Conservation (phyloP, 116 monocot genomes). For the Dioscorea cayenensis region DNA sequence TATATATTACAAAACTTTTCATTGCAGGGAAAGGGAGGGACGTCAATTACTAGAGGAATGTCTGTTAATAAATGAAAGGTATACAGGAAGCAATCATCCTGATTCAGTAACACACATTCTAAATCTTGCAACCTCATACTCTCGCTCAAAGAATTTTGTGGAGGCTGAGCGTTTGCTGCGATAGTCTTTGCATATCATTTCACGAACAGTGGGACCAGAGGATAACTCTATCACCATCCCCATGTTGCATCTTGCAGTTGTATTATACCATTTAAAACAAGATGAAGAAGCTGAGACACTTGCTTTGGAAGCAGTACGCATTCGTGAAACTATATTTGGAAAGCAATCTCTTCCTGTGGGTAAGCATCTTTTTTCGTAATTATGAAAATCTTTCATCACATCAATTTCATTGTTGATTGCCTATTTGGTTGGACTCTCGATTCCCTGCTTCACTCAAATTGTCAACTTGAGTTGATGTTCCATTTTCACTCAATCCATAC, state of each 20-base stretch:
- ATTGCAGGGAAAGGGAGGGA: slow-evolving; percentile 53
- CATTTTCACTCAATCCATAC: background rate
- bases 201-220: slow-evolving; percentile 25
- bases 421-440: background rate
- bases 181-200: slow-evolving; percentile 44
- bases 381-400: background rate
- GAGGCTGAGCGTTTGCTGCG: slow-evolving; percentile 75
- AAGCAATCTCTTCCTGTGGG: slow-evolving; percentile 77
- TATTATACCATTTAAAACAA: slow-evolving; percentile 47
- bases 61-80: slow-evolving; percentile 49
- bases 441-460: background rate
- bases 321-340: slow-evolving; percentile 66
- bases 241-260: slow-evolving; percentile 81
- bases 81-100: slow-evolving; percentile 62
- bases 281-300: slow-evolving; percentile 76
- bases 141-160: slow-evolving; percentile 67
- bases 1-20: background rate
- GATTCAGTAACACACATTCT: slow-evolving; percentile 50
- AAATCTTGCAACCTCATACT: slow-evolving; percentile 74
- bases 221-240: slow-evolving; percentile 58
- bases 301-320: slow-evolving; percentile 50
- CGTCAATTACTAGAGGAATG: slow-evolving; percentile 75
- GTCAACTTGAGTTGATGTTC: background rate
- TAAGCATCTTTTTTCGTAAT: slow-evolving; percentile 14
- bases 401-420: background rate